phyloP scores from a whole-genome alignment of 306 rosid genomes.

The Potentilla sterilis region DNA sequence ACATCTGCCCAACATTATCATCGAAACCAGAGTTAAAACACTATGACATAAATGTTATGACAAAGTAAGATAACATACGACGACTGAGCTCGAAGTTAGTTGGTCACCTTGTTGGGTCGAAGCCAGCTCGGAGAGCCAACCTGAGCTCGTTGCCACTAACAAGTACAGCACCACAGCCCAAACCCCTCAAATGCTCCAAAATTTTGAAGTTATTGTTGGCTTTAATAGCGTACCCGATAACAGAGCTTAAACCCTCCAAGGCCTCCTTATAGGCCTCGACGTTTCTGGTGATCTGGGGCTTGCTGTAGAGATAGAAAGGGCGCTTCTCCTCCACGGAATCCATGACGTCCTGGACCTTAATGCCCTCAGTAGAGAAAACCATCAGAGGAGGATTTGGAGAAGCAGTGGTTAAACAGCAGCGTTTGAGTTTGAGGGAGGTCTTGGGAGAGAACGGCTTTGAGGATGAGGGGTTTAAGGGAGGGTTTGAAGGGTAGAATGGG shows the following conservation, averaged over 20 bases:
- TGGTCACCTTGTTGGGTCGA: conserved; percentile 73
- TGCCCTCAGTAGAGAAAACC: conserved; percentile 70
- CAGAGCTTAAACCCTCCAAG: conserved; percentile 63
- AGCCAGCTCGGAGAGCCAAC: conserved; percentile 79
- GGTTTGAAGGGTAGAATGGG: conserved; percentile 30
- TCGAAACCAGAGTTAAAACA: no score
- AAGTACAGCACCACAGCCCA: conserved; percentile 96
- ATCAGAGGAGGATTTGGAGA: conserved; percentile 65
- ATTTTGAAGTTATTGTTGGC: conserved; percentile 92
- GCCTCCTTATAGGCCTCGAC: conserved; percentile 79
- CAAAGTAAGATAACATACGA: no score
- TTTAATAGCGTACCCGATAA: conserved; percentile 88
- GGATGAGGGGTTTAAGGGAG: conserved; percentile 30
- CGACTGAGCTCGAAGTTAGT: no score
- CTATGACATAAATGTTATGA: no score
- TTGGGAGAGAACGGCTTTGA: conserved; percentile 48
- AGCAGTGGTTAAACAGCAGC: conserved; percentile 62
- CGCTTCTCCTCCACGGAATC: conserved; percentile 68
- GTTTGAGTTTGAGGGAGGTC: conserved; percentile 24
- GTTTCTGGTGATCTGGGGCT: conserved; percentile 82
- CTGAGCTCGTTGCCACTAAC: conserved; percentile 95
- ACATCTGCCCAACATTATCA: conserved; percentile 43
- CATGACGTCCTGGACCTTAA: conserved; percentile 78
- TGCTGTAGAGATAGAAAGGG: conserved; percentile 89
- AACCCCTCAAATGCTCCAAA: conserved; percentile 71